These are phyloP conservation scores for Dictyostelium capitatum DNA, from an alignment of 78 protist genomes.

Conservation along the genomic window DNA sequence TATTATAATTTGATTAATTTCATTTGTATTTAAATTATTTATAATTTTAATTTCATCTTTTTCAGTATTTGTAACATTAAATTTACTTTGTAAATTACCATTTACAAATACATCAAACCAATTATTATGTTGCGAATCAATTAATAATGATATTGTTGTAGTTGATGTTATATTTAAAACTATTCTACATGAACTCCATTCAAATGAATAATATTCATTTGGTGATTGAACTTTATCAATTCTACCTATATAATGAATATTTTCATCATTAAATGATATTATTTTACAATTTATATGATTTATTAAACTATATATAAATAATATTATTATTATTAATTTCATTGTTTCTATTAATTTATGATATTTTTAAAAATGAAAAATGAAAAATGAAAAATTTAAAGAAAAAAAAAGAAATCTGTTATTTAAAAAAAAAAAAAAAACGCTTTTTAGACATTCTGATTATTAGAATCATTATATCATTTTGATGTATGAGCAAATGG, in stretches of 20 bases:
- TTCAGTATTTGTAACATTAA: constrained; percentile 9
- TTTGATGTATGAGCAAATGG: too few relatives aligned
- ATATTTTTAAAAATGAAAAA: too few relatives aligned
- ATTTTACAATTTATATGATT: too few relatives aligned
- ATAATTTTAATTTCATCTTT: background rate
- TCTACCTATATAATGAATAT: constrained; percentile 48
- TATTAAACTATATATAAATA: too few relatives aligned
- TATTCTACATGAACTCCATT: constrained; percentile 51
- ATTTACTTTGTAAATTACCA: background rate
- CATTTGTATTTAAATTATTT: background rate
- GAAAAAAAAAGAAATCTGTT: too few relatives aligned
- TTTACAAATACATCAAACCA: constrained; percentile 10
- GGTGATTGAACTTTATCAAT: background rate
- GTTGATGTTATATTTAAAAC: background rate
- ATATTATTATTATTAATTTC: too few relatives aligned
- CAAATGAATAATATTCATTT: constrained; percentile 23
- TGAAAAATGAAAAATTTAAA: too few relatives aligned
- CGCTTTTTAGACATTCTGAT: too few relatives aligned
- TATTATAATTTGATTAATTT: background rate
- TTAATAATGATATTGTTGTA: background rate
- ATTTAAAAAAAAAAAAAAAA: too few relatives aligned
- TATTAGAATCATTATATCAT: too few relatives aligned
- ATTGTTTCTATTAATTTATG: too few relatives aligned
- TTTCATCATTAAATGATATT: too few relatives aligned
- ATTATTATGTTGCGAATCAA: background rate